Conservation (phyloP, 2,329 filamentous ascomycete genomes). For the Cordyceps farinosa region DNA sequence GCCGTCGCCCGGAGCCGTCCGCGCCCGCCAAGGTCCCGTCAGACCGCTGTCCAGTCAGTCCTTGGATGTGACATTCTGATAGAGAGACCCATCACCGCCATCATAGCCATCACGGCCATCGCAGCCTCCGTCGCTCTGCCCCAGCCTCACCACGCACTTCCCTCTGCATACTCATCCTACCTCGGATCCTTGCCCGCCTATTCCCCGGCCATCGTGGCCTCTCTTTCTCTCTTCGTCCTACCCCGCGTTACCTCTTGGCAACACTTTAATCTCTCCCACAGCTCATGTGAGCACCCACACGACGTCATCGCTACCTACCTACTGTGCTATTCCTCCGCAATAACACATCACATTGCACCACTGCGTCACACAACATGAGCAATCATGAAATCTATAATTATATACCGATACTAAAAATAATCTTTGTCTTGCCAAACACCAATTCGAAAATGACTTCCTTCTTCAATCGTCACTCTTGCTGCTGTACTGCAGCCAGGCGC, state of each 20-base stretch:
- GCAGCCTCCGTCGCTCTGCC: background rate
- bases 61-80: too few species aligned
- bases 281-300: background rate
- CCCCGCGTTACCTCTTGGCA: background rate
- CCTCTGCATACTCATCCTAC: background rate
- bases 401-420: constrained; percentile 15
- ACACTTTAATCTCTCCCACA: background rate
- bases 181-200: background rate
- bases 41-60: too few species aligned
- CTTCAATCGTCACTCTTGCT: constrained; percentile 2
- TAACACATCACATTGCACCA: constrained; percentile 5
- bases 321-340: background rate
- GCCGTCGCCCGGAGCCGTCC: constrained; percentile 15
- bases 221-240: background rate
- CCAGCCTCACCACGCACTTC: background rate
- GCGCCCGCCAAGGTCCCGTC: background rate
- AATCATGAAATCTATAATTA: constrained; percentile 17
- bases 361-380: background rate
- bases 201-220: background rate
- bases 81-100: too few species aligned
- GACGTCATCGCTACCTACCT: background rate
- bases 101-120: too few species aligned
- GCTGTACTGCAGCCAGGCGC: background rate
- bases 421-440: background rate
- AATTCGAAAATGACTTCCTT: background rate